Base-by-base conservation (phyloP, 805 yeast species). In the Candida easanensis region DNA sequence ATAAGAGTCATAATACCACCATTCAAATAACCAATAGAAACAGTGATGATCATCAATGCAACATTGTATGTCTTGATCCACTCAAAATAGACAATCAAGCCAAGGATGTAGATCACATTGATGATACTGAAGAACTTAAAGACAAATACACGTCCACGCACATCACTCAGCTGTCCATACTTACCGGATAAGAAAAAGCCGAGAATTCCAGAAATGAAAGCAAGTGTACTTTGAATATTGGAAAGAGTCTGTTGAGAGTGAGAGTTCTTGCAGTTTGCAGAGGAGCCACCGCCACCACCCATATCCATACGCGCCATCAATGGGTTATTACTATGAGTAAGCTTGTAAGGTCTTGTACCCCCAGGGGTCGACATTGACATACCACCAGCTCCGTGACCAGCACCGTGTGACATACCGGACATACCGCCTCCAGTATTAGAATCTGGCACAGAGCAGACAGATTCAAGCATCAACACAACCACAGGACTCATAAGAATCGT, bases 1-100 rank as follows among this genome's bases (percentile, higher is more conserved):
- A 56, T 51, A 19, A 56, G 30, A 1, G 60, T 51, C 53, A 57
- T 53, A 4, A 50, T 45, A 31, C 60, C 60, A 17, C 60, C 61
- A 30, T 45, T 41, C 3, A 57, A 23, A 14, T 36, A 45, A 1
- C 53, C 57, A 14, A 45, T 23, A 4, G 58, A 54, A 3, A 39
- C 17, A 2, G 40, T 20, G 0, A 47, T 1, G 1, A 57, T 39
- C 45, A 52, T 43, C 11, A 44, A 16, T 15, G 36, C 17, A 20
- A 38, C 30, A 21, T 44, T 45, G 21, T 46, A 55, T 0, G 32
- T 21, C 1, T 26, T 27, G 13, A 17, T n/a, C 19, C 38, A 20
- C 17, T 41, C 32, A 28, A 51, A 53, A 37, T 53, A 53, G 4
- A 30, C 26, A 22, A 56, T 42, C 41, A 53, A 19, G 11, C 38